These are phyloP conservation scores for Irpex rosettiformis DNA, from an alignment of 1,284 basidiomycete species.

Conservation along the genomic window DNA sequence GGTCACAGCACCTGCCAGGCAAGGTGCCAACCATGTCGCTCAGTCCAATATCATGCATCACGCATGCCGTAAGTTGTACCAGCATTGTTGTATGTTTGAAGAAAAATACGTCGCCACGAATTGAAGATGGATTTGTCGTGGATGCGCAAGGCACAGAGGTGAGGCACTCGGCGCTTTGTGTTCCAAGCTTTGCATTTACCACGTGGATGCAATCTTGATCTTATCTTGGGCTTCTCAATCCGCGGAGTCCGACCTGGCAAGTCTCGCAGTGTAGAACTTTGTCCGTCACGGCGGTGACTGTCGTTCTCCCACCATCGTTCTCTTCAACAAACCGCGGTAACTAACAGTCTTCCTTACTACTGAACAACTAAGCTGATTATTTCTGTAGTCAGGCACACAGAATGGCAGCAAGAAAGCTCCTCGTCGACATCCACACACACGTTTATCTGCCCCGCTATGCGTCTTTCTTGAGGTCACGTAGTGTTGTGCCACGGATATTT, in stretches of 20 bases:
- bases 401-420: slow-evolving; percentile 33
- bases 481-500: slow-evolving; percentile 65
- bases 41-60: neutral
- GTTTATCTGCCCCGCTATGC: slow-evolving; percentile 78
- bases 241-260: neutral
- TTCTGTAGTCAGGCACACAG: neutral
- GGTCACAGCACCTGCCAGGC: neutral
- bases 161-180: too few species aligned
- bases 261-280: neutral
- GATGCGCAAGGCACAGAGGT: neutral
- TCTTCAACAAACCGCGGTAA: neutral
- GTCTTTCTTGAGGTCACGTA: slow-evolving; percentile 55
- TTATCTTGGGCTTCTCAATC: neutral
- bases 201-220: neutral
- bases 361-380: neutral
- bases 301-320: too few species aligned
- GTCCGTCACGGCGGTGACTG: too few species aligned
- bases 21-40: neutral
- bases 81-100: too few species aligned
- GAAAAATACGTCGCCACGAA: too few species aligned
- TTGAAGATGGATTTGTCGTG: neutral
- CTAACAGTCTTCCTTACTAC: neutral
- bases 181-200: neutral
- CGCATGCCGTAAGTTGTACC: too few species aligned
- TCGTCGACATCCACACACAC: slow-evolving; percentile 81